Evolutionary conservation across 768 basidiomycete species (phyloP).

Genomic region (Mycena capillaripes): DNA sequence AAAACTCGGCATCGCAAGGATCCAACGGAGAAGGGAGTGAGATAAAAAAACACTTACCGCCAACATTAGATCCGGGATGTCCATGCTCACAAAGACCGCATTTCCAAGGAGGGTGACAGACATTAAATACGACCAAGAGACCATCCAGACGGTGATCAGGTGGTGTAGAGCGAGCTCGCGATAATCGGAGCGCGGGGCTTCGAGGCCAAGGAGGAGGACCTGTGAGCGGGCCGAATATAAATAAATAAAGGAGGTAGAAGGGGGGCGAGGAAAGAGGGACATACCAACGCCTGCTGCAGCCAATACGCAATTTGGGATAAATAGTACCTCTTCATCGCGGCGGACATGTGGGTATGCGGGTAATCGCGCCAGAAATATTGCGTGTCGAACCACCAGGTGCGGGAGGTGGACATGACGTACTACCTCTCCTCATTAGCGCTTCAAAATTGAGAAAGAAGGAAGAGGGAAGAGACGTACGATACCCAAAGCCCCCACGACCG

Average conservation of each 20-base stretch:
- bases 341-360: slow-evolving; percentile 17
- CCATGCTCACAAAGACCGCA: slow-evolving; percentile 26
- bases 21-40: not conserved
- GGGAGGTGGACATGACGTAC: slow-evolving; percentile 8
- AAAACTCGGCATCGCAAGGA: not conserved
- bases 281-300: slow-evolving; percentile 19
- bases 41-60: slow-evolving; percentile 7
- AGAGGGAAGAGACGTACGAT: slow-evolving; percentile 57
- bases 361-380: slow-evolving; percentile 1
- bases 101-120: slow-evolving; percentile 25
- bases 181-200: slow-evolving; percentile 15
- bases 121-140: slow-evolving; percentile 25
- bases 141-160: slow-evolving; percentile 27
- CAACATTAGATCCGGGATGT: slow-evolving; percentile 13
- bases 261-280: not conserved
- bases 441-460: not conserved
- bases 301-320: slow-evolving; percentile 15
- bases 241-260: too few species aligned
- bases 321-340: slow-evolving; percentile 23
- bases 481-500: slow-evolving; percentile 66
- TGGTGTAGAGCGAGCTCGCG: slow-evolving; percentile 18
- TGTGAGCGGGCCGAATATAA: not conserved
- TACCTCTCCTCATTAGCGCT: not conserved
- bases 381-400: not conserved
- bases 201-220: slow-evolving; percentile 23